Conservation (phyloP, 2,329 filamentous ascomycete species). For the Hymenotorrendiella dingleyae region DNA sequence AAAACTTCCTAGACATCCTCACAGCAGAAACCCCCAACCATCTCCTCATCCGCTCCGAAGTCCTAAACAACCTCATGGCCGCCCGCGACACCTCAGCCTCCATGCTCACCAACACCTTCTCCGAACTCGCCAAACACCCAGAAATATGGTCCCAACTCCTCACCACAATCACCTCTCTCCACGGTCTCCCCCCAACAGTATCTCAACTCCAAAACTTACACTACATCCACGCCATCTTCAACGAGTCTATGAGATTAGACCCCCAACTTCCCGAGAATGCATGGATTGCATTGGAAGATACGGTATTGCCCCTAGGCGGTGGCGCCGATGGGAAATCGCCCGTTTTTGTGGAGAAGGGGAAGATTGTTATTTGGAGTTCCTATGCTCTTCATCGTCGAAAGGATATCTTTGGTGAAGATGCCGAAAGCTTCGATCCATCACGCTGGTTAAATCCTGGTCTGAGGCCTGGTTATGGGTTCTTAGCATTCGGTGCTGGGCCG, state of each 20-base stretch:
- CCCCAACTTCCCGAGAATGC: conserved; percentile 33
- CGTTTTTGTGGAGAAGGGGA: conserved; percentile 21
- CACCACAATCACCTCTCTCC: conserved; percentile 33
- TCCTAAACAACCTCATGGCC: neutral
- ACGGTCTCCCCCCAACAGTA: conserved; percentile 41
- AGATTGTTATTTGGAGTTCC: conserved; percentile 13
- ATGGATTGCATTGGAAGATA: conserved; percentile 36
- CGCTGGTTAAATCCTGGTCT: conserved; percentile 7
- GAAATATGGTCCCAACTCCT: neutral
- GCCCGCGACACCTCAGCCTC: neutral
- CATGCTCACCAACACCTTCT: neutral
- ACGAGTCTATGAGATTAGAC: conserved; percentile 32
- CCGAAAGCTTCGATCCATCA: conserved; percentile 3
- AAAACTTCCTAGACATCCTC: too few relatives aligned
- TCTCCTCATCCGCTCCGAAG: too few relatives aligned
- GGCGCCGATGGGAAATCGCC: conserved; percentile 22
- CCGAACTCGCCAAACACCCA: neutral
- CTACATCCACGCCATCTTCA: conserved; percentile 53
- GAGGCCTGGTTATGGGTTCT: neutral
- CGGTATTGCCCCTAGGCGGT: conserved; percentile 26
- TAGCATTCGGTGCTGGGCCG: conserved; percentile 8
- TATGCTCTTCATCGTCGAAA: conserved; percentile 34
- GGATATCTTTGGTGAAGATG: conserved; percentile 15
- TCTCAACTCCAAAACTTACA: conserved; percentile 49
- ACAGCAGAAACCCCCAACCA: too few relatives aligned